Evolutionary conservation across 192 early-diverging fungal species (phyloP), one percentile per base, ranked within the genome.

Genomic region (Jimgerdemannia flammicorona): DNA sequence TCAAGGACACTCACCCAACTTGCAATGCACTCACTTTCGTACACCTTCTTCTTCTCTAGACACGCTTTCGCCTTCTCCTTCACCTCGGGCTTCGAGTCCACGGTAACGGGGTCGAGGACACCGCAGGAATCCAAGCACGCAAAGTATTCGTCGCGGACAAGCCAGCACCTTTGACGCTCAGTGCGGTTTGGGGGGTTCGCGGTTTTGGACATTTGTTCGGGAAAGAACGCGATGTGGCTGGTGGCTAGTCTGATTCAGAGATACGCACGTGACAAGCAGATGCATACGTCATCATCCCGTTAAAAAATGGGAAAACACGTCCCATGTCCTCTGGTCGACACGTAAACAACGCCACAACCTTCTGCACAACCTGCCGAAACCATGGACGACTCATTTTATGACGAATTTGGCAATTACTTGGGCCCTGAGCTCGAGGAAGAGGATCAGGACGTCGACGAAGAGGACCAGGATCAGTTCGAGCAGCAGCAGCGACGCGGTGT

Each of bases 361-460:
- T 59, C 14, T 14, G 14, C 49, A 14, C 14, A 59, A 14, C 49
- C 18, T 7, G 3, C 19, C 70, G 14, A 29, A 29, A 80, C 49
- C 78, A 94, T 94, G 93, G 92, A 93, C 75, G 92, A 90, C 76
- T 87, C 89, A 67, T 82, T 91, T 41, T 96, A 94, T 76, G 94
- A 96, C 83, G 94, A 96, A 81, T 96, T 95, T 85, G 97, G 98
- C 73, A 99, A 99, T 89, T 99, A 99, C 86, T 93, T 99, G 83
- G 98, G 98, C 19, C 94, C 96, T 44, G 96, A 98, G 72, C 85
- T 98, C 44, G 93, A 92, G 40, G 90, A 91, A 66, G 88, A 89
- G 19, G 90, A 89, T 19, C 86, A 89, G 43, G 87, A 87, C 40
- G 81, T 79, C 44, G 86, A 81, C 40, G 91, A 89, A 43, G 76